A percentile compares a stretch with the other conserved stretches of the same genome.
Evolutionary conservation across 164 flowering plant species (phyloP).

Genomic region (Litsea cubeba): DNA sequence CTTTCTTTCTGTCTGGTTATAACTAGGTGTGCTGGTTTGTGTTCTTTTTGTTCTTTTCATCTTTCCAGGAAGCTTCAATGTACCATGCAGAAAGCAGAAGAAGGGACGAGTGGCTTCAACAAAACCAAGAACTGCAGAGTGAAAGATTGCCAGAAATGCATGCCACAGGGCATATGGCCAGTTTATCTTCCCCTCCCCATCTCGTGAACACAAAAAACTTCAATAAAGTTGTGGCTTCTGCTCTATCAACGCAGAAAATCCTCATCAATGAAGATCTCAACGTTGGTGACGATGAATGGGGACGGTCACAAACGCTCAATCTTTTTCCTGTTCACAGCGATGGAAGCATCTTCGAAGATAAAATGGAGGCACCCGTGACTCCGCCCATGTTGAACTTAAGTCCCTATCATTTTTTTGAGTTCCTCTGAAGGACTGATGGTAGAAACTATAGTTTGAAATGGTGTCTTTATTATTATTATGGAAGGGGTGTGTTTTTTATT

Average conservation of each 20-base stretch:
- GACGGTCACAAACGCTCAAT: slow-evolving; percentile 54
- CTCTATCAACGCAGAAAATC: not conserved
- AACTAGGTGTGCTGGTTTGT: slow-evolving; percentile 22
- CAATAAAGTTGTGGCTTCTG: not conserved
- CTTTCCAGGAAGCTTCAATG: slow-evolving; percentile 37
- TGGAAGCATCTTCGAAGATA: not conserved
- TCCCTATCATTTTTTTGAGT: slow-evolving; percentile 54
- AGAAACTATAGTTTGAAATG: not conserved
- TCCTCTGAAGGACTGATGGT: slow-evolving; percentile 50
- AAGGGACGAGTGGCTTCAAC: slow-evolving; percentile 41
- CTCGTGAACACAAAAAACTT: not conserved
- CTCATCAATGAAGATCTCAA: not conserved
- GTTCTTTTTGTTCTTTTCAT: slow-evolving; percentile 7
- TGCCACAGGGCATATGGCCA: slow-evolving; percentile 57
- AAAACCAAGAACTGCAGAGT: slow-evolving; percentile 37
- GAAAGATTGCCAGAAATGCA: slow-evolving; percentile 29
- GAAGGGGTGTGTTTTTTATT: not conserved
- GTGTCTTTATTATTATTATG: not conserved
- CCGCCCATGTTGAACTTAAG: slow-evolving; percentile 6
- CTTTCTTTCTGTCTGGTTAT: slow-evolving; percentile 75
- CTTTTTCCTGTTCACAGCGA: slow-evolving; percentile 51
- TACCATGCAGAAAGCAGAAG: slow-evolving; percentile 34
- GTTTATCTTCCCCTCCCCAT: slow-evolving; percentile 27
- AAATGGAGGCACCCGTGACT: not conserved
- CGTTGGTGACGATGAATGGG: slow-evolving; percentile 4